Base-by-base conservation (phyloP, 176 grass and related monocot species). In the Secale cereale region DNA sequence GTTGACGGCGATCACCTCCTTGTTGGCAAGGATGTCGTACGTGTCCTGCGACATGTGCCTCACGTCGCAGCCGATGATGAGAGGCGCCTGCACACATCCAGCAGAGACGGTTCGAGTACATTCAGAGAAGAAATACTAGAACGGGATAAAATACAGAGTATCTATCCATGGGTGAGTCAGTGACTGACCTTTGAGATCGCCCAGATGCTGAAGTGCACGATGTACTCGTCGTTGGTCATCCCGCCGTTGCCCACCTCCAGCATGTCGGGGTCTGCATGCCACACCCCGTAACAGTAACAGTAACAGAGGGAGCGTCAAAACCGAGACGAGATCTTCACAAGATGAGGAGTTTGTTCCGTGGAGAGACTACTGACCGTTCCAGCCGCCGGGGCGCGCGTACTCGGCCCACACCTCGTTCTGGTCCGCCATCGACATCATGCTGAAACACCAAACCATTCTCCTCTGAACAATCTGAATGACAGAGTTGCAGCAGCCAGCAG, bases 1-100 rank as follows among this genome's bases (percentile, higher is more conserved):
- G 87, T 92, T 95, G 41, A 98, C 87, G 35, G 91, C 93, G 89
- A 98, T 98, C 60, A 95, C 97, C 85, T 98, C 97, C 80, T 94
- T 82, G 75, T 98, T 98, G 26, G 88, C 78, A 20, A 98, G 70
- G 83, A 98, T 92, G 82, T 71, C 63, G 85, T 90, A 68, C n/a
- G 93, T 98, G 15, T 89, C 85, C 59, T 92, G 91, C 72, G 91
- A 75, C 74, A 95, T 89, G 75, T 92, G 74, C 23, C 91, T 64
- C 33, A 94, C 91, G 74, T 98, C 97, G 82, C 97, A 98, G 20
- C 97, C 97, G 77, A 98, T 89, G 64, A 98, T 84, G 39, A 95
- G 91, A 19, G 93, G 97, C 84, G 97, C 97, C 96, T 98, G 26
- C 23, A 19, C 66, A 50, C 25, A 57, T 9, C 52, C 52, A 57